phyloP scores from a whole-genome alignment of 345 rosid genomes.

The Populus alba region DNA sequence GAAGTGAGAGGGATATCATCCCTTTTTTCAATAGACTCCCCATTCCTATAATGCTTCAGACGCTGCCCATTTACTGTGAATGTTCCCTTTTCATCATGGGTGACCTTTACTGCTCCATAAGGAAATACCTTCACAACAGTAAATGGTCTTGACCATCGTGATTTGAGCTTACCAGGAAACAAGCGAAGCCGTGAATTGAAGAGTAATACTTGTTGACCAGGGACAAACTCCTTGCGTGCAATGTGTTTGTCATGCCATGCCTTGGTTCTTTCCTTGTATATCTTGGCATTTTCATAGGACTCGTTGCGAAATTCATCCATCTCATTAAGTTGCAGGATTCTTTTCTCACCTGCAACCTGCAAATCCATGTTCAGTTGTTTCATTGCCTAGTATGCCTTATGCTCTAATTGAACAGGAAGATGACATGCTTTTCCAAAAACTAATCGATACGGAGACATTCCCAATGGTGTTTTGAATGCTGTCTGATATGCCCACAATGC shows the following conservation, averaged over 20 bases:
- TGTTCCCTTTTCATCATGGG: not conserved
- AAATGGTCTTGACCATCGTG: not conserved
- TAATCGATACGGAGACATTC: too few relatives aligned
- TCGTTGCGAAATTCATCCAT: not conserved
- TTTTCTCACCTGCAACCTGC: not conserved
- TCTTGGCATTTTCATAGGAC: not conserved
- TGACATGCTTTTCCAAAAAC: slow-evolving; percentile 4
- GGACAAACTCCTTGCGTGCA: not conserved
- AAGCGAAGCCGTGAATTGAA: not conserved
- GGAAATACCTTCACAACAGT: not conserved
- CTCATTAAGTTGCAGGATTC: not conserved
- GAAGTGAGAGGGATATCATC: too few relatives aligned
- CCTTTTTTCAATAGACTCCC: not conserved
- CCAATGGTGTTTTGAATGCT: too few relatives aligned
- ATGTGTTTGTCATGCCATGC: not conserved
- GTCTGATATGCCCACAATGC: too few relatives aligned
- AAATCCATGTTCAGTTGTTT: not conserved
- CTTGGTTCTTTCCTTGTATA: slow-evolving; percentile 7
- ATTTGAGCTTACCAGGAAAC: not conserved
- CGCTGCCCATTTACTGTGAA: not conserved
- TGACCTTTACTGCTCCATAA: not conserved
- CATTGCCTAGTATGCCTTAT: not conserved
- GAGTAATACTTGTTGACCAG: not conserved
- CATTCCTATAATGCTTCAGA: not conserved
- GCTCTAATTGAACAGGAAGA: not conserved